These are phyloP conservation scores for Hygrophoropsis aurantiaca DNA, from an alignment of 768 basidiomycete species.

Conservation along the genomic window DNA sequence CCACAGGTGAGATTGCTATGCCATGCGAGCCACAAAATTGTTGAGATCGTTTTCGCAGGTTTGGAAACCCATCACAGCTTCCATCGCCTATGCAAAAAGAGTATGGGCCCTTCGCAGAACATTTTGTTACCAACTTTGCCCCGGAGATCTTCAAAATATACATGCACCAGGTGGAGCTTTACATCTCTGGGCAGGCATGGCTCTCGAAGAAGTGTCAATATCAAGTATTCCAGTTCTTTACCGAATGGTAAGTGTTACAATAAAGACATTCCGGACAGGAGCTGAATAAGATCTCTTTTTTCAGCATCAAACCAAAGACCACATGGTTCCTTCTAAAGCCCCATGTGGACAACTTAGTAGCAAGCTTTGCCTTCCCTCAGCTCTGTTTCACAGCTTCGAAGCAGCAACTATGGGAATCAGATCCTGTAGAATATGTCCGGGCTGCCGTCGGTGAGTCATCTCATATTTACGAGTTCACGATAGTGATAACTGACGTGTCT, in stretches of 20 bases:
- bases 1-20: slow-evolving; percentile 49
- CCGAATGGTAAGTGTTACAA: slow-evolving; percentile 67
- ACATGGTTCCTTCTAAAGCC: slow-evolving; percentile 89
- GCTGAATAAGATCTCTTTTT: slow-evolving; percentile 11
- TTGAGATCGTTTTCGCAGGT: slow-evolving; percentile 41
- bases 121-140: slow-evolving; percentile 76
- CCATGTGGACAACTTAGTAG: slow-evolving; percentile 76
- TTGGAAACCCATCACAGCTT: slow-evolving; percentile 86
- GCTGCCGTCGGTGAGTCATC: slow-evolving; percentile 61
- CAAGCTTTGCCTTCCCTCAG: slow-evolving; percentile 82
- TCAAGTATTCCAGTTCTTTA: slow-evolving; percentile 82
- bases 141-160: slow-evolving; percentile 87
- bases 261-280: background rate
- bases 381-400: slow-evolving; percentile 73
- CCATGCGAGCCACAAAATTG: background rate
- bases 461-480: background rate
- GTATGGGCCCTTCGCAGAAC: slow-evolving; percentile 70
- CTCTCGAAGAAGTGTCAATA: slow-evolving; percentile 82
- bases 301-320: slow-evolving; percentile 88
- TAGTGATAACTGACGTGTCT: background rate
- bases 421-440: slow-evolving; percentile 82
- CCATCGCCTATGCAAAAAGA: slow-evolving; percentile 68
- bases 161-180: slow-evolving; percentile 63
- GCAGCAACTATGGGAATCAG: slow-evolving; percentile 72
- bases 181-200: slow-evolving; percentile 73